These are phyloP conservation scores for Posidonia australis DNA, from an alignment of 106 monocot species.

Conservation along the genomic window DNA sequence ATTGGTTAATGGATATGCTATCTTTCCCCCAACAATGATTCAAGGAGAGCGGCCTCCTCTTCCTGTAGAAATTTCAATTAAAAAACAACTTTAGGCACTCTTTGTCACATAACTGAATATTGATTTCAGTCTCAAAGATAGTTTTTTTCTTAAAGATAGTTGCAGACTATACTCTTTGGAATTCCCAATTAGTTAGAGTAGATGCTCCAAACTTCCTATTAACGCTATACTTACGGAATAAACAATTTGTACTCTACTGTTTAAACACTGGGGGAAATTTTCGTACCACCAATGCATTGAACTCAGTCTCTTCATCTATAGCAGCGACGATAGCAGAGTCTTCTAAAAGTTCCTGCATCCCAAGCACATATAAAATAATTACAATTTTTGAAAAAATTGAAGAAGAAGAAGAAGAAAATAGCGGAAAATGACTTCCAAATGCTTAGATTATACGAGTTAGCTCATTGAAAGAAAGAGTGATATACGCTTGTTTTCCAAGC, in stretches of 20 bases:
- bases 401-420: no score
- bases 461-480: no score
- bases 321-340: constrained; percentile 68
- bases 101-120: no score
- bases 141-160: no score
- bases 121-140: no score
- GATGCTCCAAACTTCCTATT: background rate
- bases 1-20: constrained; percentile 2
- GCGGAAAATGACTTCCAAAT: no score
- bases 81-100: background rate
- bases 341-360: constrained; percentile 70
- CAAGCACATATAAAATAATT: constrained; percentile 9
- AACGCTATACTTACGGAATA: no score
- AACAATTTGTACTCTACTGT: no score
- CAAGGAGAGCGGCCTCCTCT: constrained; percentile 57
- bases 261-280: background rate
- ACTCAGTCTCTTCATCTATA: constrained; percentile 72
- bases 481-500: no score
- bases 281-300: constrained; percentile 19
- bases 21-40: constrained; percentile 49
- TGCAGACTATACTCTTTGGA: no score
- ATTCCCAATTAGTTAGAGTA: background rate
- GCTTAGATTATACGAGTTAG: no score
- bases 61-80: constrained; percentile 23
- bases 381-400: no score